phyloP scores from a whole-genome alignment of 2,329 filamentous ascomycete species.

The Venturia nashicola region DNA sequence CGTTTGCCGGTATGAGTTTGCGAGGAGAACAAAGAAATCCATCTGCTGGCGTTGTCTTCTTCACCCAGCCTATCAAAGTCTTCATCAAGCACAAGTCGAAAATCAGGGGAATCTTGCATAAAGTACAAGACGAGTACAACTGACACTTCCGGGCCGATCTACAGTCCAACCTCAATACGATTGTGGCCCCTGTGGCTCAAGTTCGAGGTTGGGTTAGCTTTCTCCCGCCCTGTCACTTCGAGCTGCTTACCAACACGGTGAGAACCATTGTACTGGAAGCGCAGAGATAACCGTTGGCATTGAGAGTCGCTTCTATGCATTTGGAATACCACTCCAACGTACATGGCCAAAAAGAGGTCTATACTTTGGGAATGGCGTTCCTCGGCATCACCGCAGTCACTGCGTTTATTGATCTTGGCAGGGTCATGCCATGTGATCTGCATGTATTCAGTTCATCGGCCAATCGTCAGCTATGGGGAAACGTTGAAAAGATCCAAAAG shows the following conservation, averaged over 20 bases:
- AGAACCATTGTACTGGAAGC: background rate
- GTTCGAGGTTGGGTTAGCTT: background rate
- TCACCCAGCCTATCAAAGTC: background rate
- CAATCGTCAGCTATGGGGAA: background rate
- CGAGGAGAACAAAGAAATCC: background rate
- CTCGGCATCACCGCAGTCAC: background rate
- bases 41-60: background rate
- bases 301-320: background rate
- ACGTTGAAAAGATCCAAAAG: background rate
- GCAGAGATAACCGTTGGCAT: background rate
- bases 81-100: background rate
- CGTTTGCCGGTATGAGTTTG: background rate
- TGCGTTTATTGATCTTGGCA: background rate
- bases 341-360: background rate
- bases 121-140: background rate
- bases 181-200: background rate
- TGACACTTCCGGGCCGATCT: background rate
- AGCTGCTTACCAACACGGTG: background rate
- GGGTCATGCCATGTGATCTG: background rate
- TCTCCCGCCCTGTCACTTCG: background rate
- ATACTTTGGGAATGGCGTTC: background rate
- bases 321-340: background rate
- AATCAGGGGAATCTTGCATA: background rate
- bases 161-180: background rate
- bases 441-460: background rate